Evolutionary conservation across 495 filamentous ascomycete genomes (phyloP).

Genomic region (Cairneyella variabilis): DNA sequence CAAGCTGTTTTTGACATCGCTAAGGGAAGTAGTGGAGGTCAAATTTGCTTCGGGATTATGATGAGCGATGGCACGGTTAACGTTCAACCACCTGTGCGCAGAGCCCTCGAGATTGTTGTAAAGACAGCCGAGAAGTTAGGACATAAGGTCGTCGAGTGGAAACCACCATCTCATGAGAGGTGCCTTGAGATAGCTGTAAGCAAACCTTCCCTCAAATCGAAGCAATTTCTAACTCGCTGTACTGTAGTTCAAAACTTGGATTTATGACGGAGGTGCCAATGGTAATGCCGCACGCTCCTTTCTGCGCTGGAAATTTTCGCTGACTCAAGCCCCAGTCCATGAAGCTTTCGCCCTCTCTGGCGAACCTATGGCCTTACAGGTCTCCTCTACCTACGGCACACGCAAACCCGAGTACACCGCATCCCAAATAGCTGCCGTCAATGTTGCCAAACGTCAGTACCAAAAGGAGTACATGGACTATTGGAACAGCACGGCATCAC

Average conservation of each 20-base stretch:
- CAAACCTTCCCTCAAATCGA: neutral
- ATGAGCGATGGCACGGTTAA: slow-evolving; percentile 51
- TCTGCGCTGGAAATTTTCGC: neutral
- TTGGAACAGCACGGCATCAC: slow-evolving; percentile 56
- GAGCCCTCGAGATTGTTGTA: slow-evolving; percentile 45
- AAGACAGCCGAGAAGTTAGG: slow-evolving; percentile 47
- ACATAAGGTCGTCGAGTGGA: slow-evolving; percentile 39
- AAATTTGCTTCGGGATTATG: slow-evolving; percentile 50
- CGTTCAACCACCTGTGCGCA: slow-evolving; percentile 49
- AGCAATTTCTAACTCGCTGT: neutral
- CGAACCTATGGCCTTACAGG: slow-evolving; percentile 42
- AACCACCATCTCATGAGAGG: slow-evolving; percentile 19
- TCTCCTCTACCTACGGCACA: slow-evolving; percentile 31
- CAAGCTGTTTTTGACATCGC: slow-evolving; percentile 39
- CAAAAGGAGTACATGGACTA: slow-evolving; percentile 62
- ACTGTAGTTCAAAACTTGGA: slow-evolving; percentile 37
- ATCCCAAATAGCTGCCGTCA: slow-evolving; percentile 46
- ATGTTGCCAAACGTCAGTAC: slow-evolving; percentile 54
- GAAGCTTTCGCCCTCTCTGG: slow-evolving; percentile 40
- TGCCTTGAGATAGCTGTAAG: slow-evolving; percentile 14
- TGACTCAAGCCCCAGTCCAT: neutral
- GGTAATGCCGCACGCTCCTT: no score
- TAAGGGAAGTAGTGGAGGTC: slow-evolving; percentile 25
- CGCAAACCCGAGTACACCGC: slow-evolving; percentile 38
- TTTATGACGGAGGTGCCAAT: slow-evolving; percentile 41